Evolutionary conservation across 495 filamentous ascomycete species (phyloP).

Genomic region (Podospora pseudoanserina): DNA sequence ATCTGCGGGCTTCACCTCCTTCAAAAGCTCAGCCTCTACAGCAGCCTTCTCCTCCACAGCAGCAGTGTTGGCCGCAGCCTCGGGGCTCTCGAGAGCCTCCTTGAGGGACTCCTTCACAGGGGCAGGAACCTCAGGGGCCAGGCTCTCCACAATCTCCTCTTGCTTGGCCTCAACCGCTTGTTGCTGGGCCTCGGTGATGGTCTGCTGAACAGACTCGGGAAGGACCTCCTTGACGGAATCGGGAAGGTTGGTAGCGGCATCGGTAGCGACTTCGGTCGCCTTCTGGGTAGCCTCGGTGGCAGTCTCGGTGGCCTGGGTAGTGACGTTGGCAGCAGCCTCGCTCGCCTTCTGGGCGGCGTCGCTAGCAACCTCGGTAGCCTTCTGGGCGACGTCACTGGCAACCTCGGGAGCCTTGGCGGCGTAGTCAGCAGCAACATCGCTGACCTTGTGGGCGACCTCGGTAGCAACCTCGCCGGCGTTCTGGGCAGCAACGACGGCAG

Average conservation of each 20-base stretch:
- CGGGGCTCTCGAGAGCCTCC: conserved; percentile 60
- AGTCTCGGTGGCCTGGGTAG: conserved; percentile 17
- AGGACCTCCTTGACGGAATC: conserved; percentile 25
- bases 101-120: conserved; percentile 70
- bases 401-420: conserved; percentile 3
- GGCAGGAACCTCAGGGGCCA: conserved; percentile 58
- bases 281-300: conserved; percentile 27
- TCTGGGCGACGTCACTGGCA: not conserved
- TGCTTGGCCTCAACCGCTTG: conserved; percentile 17
- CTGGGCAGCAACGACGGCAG: conserved; percentile 35
- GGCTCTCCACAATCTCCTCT: conserved; percentile 29
- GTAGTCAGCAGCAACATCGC: not conserved
- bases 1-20: conserved; percentile 16
- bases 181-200: conserved; percentile 3
- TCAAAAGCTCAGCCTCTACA: conserved; percentile 64
- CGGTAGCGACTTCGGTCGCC: not conserved
- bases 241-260: conserved; percentile 5
- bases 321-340: conserved; percentile 14
- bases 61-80: conserved; percentile 64
- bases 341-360: conserved; percentile 1
- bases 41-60: conserved; percentile 75
- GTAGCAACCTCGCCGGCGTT: conserved; percentile 31
- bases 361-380: conserved; percentile 9
- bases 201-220: conserved; percentile 7
- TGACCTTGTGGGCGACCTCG: conserved; percentile 21